phyloP scores from a whole-genome alignment of 2,329 filamentous ascomycete genomes.

The Dothideomycetes sp. region DNA sequence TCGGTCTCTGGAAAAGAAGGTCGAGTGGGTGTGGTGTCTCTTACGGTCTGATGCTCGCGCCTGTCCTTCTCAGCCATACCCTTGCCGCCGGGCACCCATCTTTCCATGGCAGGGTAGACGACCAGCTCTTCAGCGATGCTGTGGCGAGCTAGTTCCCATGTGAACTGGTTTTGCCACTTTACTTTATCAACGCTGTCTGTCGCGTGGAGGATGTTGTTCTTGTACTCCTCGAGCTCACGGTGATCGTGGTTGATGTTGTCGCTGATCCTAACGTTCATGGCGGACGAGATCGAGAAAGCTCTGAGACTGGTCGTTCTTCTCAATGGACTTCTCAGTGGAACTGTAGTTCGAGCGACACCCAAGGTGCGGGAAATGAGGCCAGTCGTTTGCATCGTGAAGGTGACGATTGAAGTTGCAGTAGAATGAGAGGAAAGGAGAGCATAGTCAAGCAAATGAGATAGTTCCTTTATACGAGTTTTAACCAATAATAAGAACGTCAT shows the following conservation, averaged over 20 bases:
- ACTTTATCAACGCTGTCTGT: constrained; percentile 29
- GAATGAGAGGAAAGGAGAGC: no score
- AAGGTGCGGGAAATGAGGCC: background rate
- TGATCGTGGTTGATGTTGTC: constrained; percentile 32
- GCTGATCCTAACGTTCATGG: constrained; percentile 11
- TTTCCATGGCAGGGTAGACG: constrained; percentile 24
- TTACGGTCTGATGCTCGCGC: constrained; percentile 21
- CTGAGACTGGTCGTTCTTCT: background rate
- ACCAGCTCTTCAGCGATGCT: constrained; percentile 39
- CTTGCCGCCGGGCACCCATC: constrained; percentile 19
- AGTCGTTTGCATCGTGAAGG: constrained; percentile 4
- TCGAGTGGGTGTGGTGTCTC: background rate
- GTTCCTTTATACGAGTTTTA: no score
- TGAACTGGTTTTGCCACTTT: constrained; percentile 39
- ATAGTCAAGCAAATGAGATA: no score
- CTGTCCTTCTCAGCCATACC: constrained; percentile 22
- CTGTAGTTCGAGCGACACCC: background rate
- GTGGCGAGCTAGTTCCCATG: constrained; percentile 43
- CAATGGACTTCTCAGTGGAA: no score
- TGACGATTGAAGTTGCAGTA: no score
- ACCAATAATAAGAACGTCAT: no score
- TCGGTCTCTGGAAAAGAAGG: background rate
- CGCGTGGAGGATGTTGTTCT: constrained; percentile 32
- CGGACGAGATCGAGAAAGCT: constrained; percentile 1
- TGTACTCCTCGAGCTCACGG: constrained; percentile 28